phyloP scores from a whole-genome alignment of 805 yeast genomes.

The Komagataella kurtzmanii region DNA sequence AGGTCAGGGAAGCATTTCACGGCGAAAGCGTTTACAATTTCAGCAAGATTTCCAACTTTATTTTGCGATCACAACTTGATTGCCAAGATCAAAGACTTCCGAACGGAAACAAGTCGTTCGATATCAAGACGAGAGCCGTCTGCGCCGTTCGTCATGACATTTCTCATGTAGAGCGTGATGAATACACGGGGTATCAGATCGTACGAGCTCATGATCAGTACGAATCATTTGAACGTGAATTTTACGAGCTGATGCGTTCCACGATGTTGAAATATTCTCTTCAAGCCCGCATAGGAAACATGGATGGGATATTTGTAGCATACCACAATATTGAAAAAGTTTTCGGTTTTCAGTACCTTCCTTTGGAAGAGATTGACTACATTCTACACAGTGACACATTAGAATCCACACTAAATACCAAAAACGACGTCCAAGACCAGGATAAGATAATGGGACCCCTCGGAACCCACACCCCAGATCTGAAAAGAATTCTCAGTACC shows the following conservation, averaged over 20 bases:
- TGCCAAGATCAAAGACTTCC: conserved; percentile 68
- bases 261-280: conserved; percentile 74
- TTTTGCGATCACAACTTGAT: conserved; percentile 86
- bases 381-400: conserved; percentile 29
- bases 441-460: neutral
- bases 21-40: conserved; percentile 49
- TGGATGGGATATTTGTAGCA: conserved; percentile 94
- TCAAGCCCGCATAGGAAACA: conserved; percentile 89
- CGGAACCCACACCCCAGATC: neutral
- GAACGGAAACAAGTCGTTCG: conserved; percentile 76
- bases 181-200: conserved; percentile 54
- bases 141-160: conserved; percentile 74
- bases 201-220: conserved; percentile 43
- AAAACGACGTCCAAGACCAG: neutral
- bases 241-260: conserved; percentile 58
- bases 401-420: neutral
- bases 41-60: conserved; percentile 49
- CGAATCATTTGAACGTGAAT: conserved; percentile 79
- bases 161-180: conserved; percentile 28
- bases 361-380: conserved; percentile 58
- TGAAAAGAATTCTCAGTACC: neutral
- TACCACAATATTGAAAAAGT: conserved; percentile 72
- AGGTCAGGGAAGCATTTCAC: conserved; percentile 6
- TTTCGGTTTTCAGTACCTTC: conserved; percentile 86
- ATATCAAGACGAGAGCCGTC: conserved; percentile 84